phyloP scores from a whole-genome alignment of 305 asterid species.

The Solanum hybrid region DNA sequence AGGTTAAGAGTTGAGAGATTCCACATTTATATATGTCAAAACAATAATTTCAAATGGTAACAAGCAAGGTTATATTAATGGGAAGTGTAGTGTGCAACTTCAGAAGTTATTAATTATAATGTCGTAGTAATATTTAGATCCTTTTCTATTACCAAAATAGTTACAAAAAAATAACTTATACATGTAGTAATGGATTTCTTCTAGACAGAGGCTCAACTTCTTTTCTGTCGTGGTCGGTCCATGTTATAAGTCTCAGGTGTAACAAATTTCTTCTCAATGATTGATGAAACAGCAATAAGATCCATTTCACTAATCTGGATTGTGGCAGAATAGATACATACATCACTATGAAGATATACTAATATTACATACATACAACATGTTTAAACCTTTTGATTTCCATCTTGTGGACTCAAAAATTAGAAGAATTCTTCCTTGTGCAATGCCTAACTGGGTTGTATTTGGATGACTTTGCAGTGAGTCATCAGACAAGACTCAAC shows the following conservation, averaged over 20 bases:
- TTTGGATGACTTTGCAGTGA: neutral
- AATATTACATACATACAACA: neutral
- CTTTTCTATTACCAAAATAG: too few species aligned
- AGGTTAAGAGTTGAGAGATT: too few species aligned
- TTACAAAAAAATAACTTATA: too few species aligned
- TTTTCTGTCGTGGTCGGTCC: neutral
- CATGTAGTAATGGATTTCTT: neutral
- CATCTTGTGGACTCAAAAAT: neutral
- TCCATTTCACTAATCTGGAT: neutral
- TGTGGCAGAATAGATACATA: neutral
- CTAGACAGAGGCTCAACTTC: neutral
- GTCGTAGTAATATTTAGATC: too few species aligned
- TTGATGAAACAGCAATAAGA: neutral
- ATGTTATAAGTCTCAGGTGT: neutral
- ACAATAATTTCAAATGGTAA: too few species aligned
- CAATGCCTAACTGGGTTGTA: neutral
- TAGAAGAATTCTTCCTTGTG: neutral
- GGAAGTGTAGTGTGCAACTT: too few species aligned
- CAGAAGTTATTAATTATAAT: too few species aligned
- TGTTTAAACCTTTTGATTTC: neutral
- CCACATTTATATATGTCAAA: too few species aligned
- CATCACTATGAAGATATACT: slow-evolving; percentile 1
- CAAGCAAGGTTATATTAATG: too few species aligned
- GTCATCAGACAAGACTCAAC: slow-evolving; percentile 47
- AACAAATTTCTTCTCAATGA: neutral